Conservation (phyloP, 192 early-diverging fungal species). For the Piromyces sp. region DNA sequence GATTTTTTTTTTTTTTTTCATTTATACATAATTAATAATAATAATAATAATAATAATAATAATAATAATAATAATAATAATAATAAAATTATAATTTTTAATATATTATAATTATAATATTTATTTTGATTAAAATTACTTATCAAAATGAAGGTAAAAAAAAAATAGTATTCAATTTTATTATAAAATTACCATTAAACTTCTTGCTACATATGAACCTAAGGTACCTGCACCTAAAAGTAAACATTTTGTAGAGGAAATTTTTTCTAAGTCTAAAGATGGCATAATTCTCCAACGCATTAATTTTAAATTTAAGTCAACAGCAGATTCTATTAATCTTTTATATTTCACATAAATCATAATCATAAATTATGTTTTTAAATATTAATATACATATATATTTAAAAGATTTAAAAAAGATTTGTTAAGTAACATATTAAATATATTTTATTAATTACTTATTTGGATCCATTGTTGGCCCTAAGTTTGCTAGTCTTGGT, state of each 20-base stretch:
- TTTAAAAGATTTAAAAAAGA: no score
- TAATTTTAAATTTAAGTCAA: slow-evolving; percentile 85
- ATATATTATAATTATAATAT: no score
- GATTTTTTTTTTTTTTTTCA: not conserved
- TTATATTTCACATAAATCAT: not conserved
- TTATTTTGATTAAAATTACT: no score
- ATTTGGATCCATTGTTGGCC: slow-evolving; percentile 73
- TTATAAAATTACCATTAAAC: slow-evolving; percentile 50
- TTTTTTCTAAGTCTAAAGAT: slow-evolving; percentile 57
- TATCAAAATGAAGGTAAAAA: no score
- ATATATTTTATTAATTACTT: slow-evolving; percentile 9
- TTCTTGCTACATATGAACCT: slow-evolving; percentile 79
- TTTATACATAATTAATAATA: no score
- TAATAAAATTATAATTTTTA: no score
- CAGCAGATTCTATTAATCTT: slow-evolving; percentile 71
- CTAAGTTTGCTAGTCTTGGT: slow-evolving; percentile 66
- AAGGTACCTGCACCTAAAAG: slow-evolving; percentile 87
- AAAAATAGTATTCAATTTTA: no score
- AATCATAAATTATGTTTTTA: no score
- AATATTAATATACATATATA: no score
- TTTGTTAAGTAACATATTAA: no score
- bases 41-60: no score
- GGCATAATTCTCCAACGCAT: slow-evolving; percentile 94
- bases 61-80: no score
- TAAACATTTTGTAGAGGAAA: slow-evolving; percentile 58